Conservation (phyloP, 2,329 filamentous ascomycete genomes). For the Ilyonectria sp. region DNA sequence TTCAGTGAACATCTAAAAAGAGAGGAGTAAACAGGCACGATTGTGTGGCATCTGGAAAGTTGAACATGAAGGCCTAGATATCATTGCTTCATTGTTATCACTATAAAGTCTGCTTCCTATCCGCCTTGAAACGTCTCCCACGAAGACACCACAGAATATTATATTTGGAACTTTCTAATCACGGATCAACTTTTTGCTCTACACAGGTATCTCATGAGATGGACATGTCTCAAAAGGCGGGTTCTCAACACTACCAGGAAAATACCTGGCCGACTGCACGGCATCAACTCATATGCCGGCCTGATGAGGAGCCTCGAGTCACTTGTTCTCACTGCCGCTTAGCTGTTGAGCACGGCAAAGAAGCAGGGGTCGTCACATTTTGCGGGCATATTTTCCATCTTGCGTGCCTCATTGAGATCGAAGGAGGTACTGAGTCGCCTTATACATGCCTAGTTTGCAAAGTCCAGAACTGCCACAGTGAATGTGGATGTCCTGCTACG, state of each 20-base stretch:
- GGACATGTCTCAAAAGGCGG: not conserved
- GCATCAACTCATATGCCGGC: not conserved
- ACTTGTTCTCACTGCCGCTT: not conserved
- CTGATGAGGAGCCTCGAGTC: not conserved
- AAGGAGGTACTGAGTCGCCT: not conserved
- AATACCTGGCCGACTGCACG: not conserved
- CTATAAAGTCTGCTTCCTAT: not conserved
- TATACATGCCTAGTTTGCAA: not conserved
- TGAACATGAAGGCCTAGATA: not conserved
- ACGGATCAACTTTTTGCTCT: not conserved
- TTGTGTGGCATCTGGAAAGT: not conserved
- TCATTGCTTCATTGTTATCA: not conserved
- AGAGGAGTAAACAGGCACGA: not conserved
- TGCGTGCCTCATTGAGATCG: not conserved
- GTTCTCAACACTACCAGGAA: not conserved
- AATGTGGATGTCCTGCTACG: not conserved
- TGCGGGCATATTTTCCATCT: conserved; percentile 21
- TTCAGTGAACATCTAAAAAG: not conserved
- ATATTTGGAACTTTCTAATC: not conserved
- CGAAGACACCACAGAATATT: not conserved
- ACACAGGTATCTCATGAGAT: not conserved
- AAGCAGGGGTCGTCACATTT: not conserved
- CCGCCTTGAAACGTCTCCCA: not conserved
- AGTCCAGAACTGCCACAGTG: not conserved
- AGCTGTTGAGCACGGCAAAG: not conserved